Evolutionary conservation across 2,329 filamentous ascomycete species (phyloP), one percentile per base, ranked within the genome.

Genomic region (Scleromitrula shiraiana): DNA sequence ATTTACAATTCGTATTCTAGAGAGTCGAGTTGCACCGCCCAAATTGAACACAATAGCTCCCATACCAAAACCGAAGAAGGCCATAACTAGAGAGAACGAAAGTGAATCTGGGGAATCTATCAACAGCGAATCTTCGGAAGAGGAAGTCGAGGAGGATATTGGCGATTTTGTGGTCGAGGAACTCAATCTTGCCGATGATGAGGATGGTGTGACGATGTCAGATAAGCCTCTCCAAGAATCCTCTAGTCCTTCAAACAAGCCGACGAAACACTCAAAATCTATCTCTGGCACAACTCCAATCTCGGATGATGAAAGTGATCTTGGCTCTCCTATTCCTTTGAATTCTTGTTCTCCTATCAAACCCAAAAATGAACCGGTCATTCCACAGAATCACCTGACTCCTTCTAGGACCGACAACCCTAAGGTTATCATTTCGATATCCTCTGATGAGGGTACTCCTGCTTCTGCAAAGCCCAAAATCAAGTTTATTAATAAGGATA

Each of bases 1-100:
- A 7, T 83, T 77, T 76, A 61, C 69, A 3, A 67, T 76, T n/a
- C 54, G 62, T 6, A 56, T 76, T 20, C 65, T 81, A 4, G 50
- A 65, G 32, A 68, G 67, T 15, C 68, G 66, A 12, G 65, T 66
- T 39, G 71, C 72, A 0, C 63, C 68, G 3, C 71, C 67, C 9
- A 63, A 55, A 20, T 24, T 39, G n/a, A n/a, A n/a, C n/a, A 17
- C 22, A 15, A 26, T n/a, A 48, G 50, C 51, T 40, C 10, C 39
- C 2, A 32, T 20, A 35, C 26, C n/a, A 2, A 37, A 43, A 40
- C 36, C 51, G 27, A 56, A 51, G 37, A 54, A 56, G 17, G 39
- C 39, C 36, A 35, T 32, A 23, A 24, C 17, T 40, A 30, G 41
- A 29, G 38, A 46, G 36, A 46, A 38, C 14, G 53, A 55, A 29